Conservation (phyloP, 768 basidiomycete genomes). For the Kwoniella heveanensis region DNA sequence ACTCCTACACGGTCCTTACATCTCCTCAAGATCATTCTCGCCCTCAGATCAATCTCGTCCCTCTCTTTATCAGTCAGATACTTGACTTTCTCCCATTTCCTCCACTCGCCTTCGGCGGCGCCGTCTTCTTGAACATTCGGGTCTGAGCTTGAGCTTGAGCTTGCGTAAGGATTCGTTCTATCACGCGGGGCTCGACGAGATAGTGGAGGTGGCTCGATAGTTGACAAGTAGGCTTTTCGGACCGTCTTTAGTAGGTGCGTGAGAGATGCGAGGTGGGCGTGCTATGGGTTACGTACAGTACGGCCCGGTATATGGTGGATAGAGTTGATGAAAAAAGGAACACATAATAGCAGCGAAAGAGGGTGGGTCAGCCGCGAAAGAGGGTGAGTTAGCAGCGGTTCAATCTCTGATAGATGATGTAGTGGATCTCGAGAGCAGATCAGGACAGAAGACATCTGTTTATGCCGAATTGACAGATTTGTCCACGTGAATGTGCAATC, state of each 20-base stretch:
- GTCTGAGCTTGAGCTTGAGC: not conserved
- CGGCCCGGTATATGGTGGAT: no score
- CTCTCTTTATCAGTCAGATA: slow-evolving; percentile 82
- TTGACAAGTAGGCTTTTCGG: slow-evolving; percentile 84
- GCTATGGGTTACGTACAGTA: no score
- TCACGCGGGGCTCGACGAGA: slow-evolving; percentile 22
- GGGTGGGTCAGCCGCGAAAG: no score
- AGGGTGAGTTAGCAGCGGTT: no score
- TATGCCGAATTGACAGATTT: no score
- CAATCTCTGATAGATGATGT: no score
- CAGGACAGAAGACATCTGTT: no score
- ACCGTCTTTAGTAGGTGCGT: slow-evolving; percentile 66
- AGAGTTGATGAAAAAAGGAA: no score
- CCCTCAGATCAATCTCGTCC: slow-evolving; percentile 93
- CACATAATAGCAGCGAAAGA: no score
- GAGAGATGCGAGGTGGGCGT: slow-evolving; percentile 48
- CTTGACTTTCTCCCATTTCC: slow-evolving; percentile 51
- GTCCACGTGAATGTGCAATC: no score
- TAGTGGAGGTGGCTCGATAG: slow-evolving; percentile 57
- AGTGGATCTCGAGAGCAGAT: no score
- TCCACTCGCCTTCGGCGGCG: slow-evolving; percentile 34
- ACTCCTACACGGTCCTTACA: slow-evolving; percentile 84
- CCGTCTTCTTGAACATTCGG: slow-evolving; percentile 19
- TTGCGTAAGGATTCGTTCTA: not conserved
- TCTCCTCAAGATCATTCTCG: slow-evolving; percentile 77